Evolutionary conservation across 2,329 filamentous ascomycete species (phyloP), one percentile per base, ranked within the genome.

Genomic region (Lecanoromycetidae sp.): DNA sequence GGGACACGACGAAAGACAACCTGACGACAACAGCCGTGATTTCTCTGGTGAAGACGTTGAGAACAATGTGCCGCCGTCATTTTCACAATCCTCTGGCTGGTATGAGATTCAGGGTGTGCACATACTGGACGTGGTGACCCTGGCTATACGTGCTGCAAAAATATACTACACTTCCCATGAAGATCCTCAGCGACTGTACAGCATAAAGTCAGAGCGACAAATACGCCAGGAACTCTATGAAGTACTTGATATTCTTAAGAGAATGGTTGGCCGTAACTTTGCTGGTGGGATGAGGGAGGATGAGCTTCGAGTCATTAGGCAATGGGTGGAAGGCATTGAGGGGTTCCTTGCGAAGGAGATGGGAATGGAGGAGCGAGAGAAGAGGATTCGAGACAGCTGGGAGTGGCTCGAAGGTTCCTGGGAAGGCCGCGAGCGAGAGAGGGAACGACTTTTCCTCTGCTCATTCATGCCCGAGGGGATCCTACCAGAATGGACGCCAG

Each of bases 101-200:
- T 78, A 84, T 61, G 87, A 95, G 63, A 75, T 94, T 19, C 86
- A 94, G 62, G 91, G 90, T 15, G 79, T 96, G 71, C 85, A 93
- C 58, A 79, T 98, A 30, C 76, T 96, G 47, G 90, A 96, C 61
- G 80, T 94, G 44, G 83, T 91, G 60, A 98, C 91, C 1, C 72
- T 96, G 44, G 90, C 90, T n/a, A 96, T 98, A 56, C 79, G 87
- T 44, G 87, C 90, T 1, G 91, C 91, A 43, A 94, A 93, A 66
- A 82, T 93, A 58, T 98, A 96, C 67, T 96, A 98, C 66, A 95
- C 88, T 0, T 77, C 87, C 3, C 91, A 96, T 61, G 84, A 93
- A 58, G 75, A 88, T 44, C 87, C 88, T 1, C 82, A 91, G 56
- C 80, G 85, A 30, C 71, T 96, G 15, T 86, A 91, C 58, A 71